phyloP scores from a whole-genome alignment of 306 rosid species.

The Crataegus laevigata region DNA sequence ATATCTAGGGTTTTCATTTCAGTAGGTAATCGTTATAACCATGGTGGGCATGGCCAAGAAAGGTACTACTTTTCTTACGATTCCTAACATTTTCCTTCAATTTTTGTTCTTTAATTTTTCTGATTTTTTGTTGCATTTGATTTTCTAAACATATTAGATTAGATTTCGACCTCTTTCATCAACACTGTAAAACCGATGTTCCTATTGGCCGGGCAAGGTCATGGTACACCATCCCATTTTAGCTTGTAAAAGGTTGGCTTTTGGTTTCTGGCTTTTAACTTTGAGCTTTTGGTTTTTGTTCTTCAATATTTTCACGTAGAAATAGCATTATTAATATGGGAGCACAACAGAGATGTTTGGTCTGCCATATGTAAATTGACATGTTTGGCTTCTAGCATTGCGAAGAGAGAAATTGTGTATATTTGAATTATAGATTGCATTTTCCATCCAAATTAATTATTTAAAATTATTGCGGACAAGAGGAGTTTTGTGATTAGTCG shows the following conservation, averaged over 20 bases:
- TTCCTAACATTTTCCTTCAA: not conserved
- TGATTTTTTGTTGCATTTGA: slow-evolving; percentile 14
- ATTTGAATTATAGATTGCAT: too few species aligned
- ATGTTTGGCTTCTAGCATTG: too few species aligned
- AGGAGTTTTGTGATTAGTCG: too few species aligned
- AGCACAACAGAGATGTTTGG: too few species aligned
- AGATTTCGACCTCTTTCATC: slow-evolving; percentile 95
- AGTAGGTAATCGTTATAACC: slow-evolving; percentile 74
- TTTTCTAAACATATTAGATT: slow-evolving; percentile 56
- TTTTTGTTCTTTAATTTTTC: not conserved
- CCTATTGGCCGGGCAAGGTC: slow-evolving; percentile 85
- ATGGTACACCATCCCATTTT: slow-evolving; percentile 93
- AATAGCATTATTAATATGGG: too few species aligned
- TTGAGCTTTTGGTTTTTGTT: not conserved
- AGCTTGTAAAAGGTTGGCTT: slow-evolving; percentile 79
- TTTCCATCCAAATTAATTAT: too few species aligned
- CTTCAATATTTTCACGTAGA: not conserved
- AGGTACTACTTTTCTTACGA: slow-evolving; percentile 34
- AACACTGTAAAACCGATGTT: slow-evolving; percentile 87
- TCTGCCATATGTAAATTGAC: too few species aligned
- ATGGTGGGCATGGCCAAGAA: slow-evolving; percentile 96
- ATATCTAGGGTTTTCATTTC: slow-evolving; percentile 22
- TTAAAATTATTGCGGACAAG: too few species aligned
- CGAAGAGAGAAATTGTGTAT: too few species aligned
- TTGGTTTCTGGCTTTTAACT: slow-evolving; percentile 8